Base-by-base conservation (phyloP, 1,284 basidiomycete genomes). In the Cutaneotrichosporon sp. region DNA sequence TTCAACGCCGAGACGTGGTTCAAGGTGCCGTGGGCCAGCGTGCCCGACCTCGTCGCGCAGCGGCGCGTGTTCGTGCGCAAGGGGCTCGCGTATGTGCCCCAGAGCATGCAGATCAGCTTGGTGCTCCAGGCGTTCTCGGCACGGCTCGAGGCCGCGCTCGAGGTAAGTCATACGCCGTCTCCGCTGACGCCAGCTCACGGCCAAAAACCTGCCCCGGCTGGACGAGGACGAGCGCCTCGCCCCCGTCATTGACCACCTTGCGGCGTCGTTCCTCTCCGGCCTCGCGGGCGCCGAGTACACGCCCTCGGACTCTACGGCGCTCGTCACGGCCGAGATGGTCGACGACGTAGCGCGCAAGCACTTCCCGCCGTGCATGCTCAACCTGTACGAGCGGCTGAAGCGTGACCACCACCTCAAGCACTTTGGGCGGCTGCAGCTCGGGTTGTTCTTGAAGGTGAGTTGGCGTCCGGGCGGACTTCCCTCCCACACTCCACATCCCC, bases 301-400 rank as follows among this genome's bases (percentile, higher is more conserved):
- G n/a, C 78, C 83, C 9, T 74, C 73, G 9, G 76, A 72, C 20
- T 81, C 83, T 13, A 83, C 83, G 14, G 80, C 79, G 6, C 83
- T 83, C 36, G 86, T 99, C 67, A 94, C 87, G 50, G 95, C 95
- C 1, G 92, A 95, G 58, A 95, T 97, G 93, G 84, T 99, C 2
- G 92, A 97, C 72, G 88, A 89, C 25, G 81, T 99, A 31, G 87
- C 95, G 1, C 84, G 82, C 70, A 89, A 89, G 75, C 94, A 98
- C 76, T 98, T 93, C 84, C 97, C 97, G 1, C 82, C 94, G 68
- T 99, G 97, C 79, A 97, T 98, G 95, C 88, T 91, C 58, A 89
- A 90, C 71, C 81, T 98, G 58, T 94, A 98, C 74, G 87, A 90
- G 60, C 87, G 83, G 59, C 81, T 98, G 65, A 85, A 86, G 66